Percentiles rank a stretch among this genome's conserved stretches.
phyloP scores from a whole-genome alignment of 768 basidiomycete genomes.

The Agrocybe praecox region DNA sequence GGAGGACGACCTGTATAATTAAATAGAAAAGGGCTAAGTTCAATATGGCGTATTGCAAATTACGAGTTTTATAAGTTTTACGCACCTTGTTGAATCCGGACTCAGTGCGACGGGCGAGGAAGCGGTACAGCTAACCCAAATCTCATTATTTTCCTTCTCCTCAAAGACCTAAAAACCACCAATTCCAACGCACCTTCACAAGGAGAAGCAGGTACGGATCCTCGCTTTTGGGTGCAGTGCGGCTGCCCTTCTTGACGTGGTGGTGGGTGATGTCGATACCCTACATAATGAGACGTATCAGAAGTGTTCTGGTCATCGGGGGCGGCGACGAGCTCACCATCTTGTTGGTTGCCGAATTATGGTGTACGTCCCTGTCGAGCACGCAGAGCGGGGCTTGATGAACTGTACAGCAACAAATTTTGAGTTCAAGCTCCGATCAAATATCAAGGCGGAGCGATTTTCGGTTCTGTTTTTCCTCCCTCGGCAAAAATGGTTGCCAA shows the following conservation, averaged over 20 bases:
- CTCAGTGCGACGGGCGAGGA: constrained; percentile 96
- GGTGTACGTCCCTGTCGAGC: constrained; percentile 50
- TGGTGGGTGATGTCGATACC: constrained; percentile 96
- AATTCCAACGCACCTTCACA: constrained; percentile 75
- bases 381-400: constrained; percentile 51
- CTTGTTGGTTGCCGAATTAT: constrained; percentile 65
- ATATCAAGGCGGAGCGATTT: constrained; percentile 12
- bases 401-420: constrained; percentile 62
- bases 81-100: constrained; percentile 91
- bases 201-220: constrained; percentile 98
- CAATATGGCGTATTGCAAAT: constrained; percentile 1
- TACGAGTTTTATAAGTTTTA: constrained; percentile 1
- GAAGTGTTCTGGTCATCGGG: constrained; percentile 25
- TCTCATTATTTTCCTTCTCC: constrained; percentile 1
- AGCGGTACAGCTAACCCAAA: constrained; percentile 86
- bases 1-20: constrained; percentile 77
- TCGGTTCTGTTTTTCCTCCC: neutral
- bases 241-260: constrained; percentile 98
- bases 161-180: neutral
- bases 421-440: constrained; percentile 47
- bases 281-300: constrained; percentile 39
- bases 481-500: neutral
- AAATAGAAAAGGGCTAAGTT: constrained; percentile 4
- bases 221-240: constrained; percentile 97
- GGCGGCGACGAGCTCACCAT: constrained; percentile 73